Conservation (phyloP, 495 filamentous ascomycete genomes). For the Tricharina praecox region DNA sequence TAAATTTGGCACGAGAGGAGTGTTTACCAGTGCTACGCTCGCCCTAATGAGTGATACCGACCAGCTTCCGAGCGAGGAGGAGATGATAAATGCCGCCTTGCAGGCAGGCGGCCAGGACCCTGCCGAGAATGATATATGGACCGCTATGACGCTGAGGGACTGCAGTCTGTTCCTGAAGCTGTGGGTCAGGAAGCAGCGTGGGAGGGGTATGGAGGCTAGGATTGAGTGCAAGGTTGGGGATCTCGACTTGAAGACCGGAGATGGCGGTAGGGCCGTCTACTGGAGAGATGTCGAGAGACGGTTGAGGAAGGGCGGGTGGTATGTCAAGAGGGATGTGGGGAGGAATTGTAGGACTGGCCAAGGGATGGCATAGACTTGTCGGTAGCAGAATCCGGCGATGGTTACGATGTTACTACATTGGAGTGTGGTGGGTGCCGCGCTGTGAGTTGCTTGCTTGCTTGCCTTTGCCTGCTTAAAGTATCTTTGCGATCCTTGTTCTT, state of each 20-base stretch:
- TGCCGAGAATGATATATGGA: conserved; percentile 25
- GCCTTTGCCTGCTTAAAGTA: too few relatives aligned
- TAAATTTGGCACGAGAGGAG: conserved; percentile 24
- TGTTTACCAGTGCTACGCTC: conserved; percentile 21
- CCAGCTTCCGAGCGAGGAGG: conserved; percentile 15
- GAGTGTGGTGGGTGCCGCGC: too few relatives aligned
- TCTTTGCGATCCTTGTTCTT: too few relatives aligned
- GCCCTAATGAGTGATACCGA: conserved; percentile 21
- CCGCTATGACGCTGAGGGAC: conserved; percentile 51
- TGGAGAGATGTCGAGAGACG: conserved; percentile 42
- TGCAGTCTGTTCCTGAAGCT: conserved; percentile 51
- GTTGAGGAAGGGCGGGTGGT: conserved; percentile 46
- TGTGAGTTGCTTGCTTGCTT: too few relatives aligned
- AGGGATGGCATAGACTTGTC: conserved; percentile 11
- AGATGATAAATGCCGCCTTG: conserved; percentile 14
- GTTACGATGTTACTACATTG: too few relatives aligned
- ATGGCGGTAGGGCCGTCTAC: conserved; percentile 40
- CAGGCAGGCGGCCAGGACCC: conserved; percentile 17
- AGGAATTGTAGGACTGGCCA: conserved; percentile 23
- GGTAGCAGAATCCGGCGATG: too few relatives aligned
- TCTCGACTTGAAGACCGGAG: conserved; percentile 44
- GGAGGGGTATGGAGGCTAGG: conserved; percentile 22
- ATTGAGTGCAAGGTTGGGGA: conserved; percentile 37
- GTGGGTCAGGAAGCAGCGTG: conserved; percentile 19
- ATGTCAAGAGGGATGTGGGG: conserved; percentile 31